Evolutionary conservation across 768 basidiomycete species (phyloP), one percentile per base, ranked within the genome.

Genomic region (Amanita jacksonii): DNA sequence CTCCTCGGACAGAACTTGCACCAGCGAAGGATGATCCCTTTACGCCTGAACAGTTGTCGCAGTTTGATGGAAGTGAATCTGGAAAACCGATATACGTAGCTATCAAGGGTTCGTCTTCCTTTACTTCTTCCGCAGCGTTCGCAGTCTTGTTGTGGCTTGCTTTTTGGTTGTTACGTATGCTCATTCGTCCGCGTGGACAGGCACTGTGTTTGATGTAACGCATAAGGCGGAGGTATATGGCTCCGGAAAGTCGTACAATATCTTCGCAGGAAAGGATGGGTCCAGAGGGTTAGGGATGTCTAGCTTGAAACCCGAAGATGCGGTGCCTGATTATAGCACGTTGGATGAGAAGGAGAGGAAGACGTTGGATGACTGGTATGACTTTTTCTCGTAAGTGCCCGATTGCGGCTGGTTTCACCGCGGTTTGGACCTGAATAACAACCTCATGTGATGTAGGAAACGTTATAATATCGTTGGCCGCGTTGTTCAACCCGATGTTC

Each of bases 201-300:
- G 92, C 37, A 83, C 81, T 1, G 73, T 97, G 7, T 97, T 96
- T 62, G 92, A 97, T 59, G 94, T 99, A 7, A 68, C 84, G 0
- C 66, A 67, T 47, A 97, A 94, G 62, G 64, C 65, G 23, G 91
- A 96, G 49, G 85, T 92, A 52, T 99, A 99, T 54, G 94, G 94
- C 1, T 69, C 74, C 2, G 89, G 87, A 2, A 67, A 69, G 19
- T 78, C 83, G 3, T 90, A 92, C 62, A 73, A 77, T 51, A 63
- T 94, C 16, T 97, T 98, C 59, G 89, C 92, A 24, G 94, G 92
- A 35, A 94, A 87, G 64, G 94, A 99, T 56, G 94, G 81, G 0
- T 93, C 89, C 6, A 78, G 72, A 50, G 94, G 85, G 0, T 69
- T 99, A 5, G 94, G 91, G 33, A 81, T 81, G 78, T 91, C 88